These are phyloP conservation scores for Boletus sp. DNA, from an alignment of 768 basidiomycete species.

Conservation along the genomic window DNA sequence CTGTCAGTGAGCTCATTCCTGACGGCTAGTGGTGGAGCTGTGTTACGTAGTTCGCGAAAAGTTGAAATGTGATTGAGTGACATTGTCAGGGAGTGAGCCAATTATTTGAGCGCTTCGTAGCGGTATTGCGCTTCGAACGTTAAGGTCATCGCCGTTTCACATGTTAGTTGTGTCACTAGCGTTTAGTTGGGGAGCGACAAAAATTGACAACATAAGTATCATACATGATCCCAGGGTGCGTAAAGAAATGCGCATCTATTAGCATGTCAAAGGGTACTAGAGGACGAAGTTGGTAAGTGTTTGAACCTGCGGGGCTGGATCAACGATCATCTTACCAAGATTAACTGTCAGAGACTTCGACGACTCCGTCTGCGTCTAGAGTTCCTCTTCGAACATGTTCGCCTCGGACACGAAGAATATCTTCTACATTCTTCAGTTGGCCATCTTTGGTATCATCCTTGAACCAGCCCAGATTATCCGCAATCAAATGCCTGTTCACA, in stretches of 20 bases:
- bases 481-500: slow-evolving; percentile 67
- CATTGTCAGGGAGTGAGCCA: neutral
- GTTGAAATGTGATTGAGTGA: neutral
- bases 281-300: neutral
- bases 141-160: neutral
- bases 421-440: slow-evolving; percentile 75
- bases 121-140: neutral
- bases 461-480: slow-evolving; percentile 92
- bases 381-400: slow-evolving; percentile 63
- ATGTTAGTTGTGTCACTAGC: neutral
- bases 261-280: neutral
- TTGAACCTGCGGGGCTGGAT: neutral
- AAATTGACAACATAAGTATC: slow-evolving; percentile 4
- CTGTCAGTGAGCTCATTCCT: neutral
- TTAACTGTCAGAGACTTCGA: slow-evolving; percentile 48
- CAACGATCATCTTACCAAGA: slow-evolving; percentile 4
- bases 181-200: neutral
- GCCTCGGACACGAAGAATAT: slow-evolving; percentile 72
- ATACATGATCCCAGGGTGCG: slow-evolving; percentile 1
- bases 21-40: slow-evolving; percentile 9
- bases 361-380: slow-evolving; percentile 45
- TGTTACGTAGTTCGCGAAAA: slow-evolving; percentile 10
- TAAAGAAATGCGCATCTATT: neutral
- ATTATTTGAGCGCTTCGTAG: neutral
- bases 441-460: slow-evolving; percentile 75